Evolutionary conservation across 768 basidiomycete genomes (phyloP), one percentile per base, ranked within the genome.

Genomic region (Xerocomellus intermedius): DNA sequence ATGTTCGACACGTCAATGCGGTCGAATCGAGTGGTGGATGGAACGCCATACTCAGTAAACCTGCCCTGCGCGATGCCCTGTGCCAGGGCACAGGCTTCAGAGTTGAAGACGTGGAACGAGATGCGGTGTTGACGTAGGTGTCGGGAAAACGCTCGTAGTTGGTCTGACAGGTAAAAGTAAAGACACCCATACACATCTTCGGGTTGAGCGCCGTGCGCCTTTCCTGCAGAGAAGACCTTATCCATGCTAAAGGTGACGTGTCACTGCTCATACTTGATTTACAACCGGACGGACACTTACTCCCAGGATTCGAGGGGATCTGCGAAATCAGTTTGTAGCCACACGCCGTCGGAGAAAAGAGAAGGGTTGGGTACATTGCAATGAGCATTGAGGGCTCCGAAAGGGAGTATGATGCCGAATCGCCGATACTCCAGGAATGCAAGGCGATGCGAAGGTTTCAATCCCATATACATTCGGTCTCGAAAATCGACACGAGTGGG

Each of bases 281-380:
- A 2, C 9, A 24, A 28, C 2, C 16, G 17, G 45, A 55, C 19
- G 7, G 0, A 13, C 13, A 68, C 75, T 63, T 59, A 79, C 78
- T 80, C 74, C 80, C 81, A 84, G 19, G 78, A 77, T 35, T 70
- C 71, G 1, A 83, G 70, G 0, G 82, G 81, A 41, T 76, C 79
- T 4, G 75, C 70, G 32, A 64, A 68, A 35, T 75, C 73, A 16
- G 65, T 61, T 46, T 69, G 69, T 22, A 81, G 58, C 81, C 80
- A 83, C 48, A 70, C 63, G 13, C 82, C 79, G 46, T 71, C 54
- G 4, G 73, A 71, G 59, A 82, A 83, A 44, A 80, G 73, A 33
- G 79, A 71, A n/a, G 77, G 48, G 45, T 81, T 82, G 0, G 75
- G 70, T 1, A 44, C 50, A 45, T 74, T 76, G 56, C 75, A 80